Evolutionary conservation across 2,329 filamentous ascomycete genomes (phyloP).

Genomic region (Aspergillaceae sp.): DNA sequence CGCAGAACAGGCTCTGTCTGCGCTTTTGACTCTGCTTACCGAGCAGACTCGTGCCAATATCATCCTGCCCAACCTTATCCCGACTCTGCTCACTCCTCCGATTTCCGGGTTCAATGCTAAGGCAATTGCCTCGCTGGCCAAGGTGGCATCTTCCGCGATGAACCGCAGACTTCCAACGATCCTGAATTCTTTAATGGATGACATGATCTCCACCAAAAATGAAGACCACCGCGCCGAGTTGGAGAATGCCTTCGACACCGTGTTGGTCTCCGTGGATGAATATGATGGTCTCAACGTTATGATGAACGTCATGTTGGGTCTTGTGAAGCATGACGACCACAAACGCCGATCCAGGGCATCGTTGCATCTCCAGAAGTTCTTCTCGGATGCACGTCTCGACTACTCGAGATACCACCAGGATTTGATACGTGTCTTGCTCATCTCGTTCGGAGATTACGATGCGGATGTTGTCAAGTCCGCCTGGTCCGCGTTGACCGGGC

Average conservation of each 20-base stretch:
- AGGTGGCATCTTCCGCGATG: conserved; percentile 85
- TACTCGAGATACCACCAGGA: conserved; percentile 96
- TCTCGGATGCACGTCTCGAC: conserved; percentile 68
- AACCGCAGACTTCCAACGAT: conserved; percentile 82
- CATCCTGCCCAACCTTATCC: conserved; percentile 91
- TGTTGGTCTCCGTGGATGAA: conserved; percentile 88
- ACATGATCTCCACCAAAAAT: conserved; percentile 65
- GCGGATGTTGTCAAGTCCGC: conserved; percentile 75
- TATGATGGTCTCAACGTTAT: conserved; percentile 90
- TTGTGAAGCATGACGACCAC: conserved; percentile 91
- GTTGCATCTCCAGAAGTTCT: conserved; percentile 76
- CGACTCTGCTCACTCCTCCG: conserved; percentile 79
- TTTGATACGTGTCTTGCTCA: conserved; percentile 78
- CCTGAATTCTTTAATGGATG: conserved; percentile 89
- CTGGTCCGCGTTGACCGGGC: conserved; percentile 76
- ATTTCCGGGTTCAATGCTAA: conserved; percentile 93
- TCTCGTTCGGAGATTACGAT: conserved; percentile 86
- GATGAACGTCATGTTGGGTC: conserved; percentile 83
- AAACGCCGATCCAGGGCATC: conserved; percentile 69
- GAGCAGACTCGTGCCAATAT: conserved; percentile 91
- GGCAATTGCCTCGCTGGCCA: conserved; percentile 82
- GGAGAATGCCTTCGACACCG: conserved; percentile 72
- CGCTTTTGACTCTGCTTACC: conserved; percentile 85
- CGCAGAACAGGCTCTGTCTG: conserved; percentile 85
- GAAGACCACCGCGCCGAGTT: conserved; percentile 67